These are phyloP conservation scores for Gastrodia elata DNA, from an alignment of 106 monocot genomes.

Conservation along the genomic window DNA sequence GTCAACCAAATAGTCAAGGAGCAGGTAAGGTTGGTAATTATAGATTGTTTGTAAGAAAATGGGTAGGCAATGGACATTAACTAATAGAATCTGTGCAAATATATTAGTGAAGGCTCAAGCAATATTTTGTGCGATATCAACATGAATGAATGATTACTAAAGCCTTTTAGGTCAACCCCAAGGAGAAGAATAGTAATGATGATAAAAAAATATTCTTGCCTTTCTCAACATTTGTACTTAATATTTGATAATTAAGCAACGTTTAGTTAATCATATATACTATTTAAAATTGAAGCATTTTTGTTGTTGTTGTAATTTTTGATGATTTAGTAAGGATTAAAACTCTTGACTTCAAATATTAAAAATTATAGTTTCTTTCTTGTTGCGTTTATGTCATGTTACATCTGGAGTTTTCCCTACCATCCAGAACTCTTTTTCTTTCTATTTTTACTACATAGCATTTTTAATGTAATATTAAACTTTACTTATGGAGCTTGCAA, in stretches of 20 bases:
- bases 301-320: not conserved
- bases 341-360: not conserved
- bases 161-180: not conserved
- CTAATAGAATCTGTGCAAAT: not conserved
- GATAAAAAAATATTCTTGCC: not conserved
- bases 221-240: not conserved
- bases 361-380: too few species aligned
- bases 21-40: not conserved
- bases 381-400: not conserved
- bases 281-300: not conserved
- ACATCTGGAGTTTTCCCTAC: not conserved
- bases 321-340: too few species aligned
- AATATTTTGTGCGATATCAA: not conserved
- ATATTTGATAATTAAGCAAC: not conserved
- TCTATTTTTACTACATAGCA: not conserved
- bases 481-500: constrained; percentile 2
- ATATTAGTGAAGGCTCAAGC: not conserved
- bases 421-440: not conserved
- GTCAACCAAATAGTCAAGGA: not conserved
- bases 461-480: not conserved
- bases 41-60: not conserved
- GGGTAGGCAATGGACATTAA: not conserved
- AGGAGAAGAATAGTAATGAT: not conserved
- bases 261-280: too few species aligned
- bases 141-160: not conserved